Base-by-base conservation (phyloP, 345 rosid genomes). In the Melaleuca quinquenervia region DNA sequence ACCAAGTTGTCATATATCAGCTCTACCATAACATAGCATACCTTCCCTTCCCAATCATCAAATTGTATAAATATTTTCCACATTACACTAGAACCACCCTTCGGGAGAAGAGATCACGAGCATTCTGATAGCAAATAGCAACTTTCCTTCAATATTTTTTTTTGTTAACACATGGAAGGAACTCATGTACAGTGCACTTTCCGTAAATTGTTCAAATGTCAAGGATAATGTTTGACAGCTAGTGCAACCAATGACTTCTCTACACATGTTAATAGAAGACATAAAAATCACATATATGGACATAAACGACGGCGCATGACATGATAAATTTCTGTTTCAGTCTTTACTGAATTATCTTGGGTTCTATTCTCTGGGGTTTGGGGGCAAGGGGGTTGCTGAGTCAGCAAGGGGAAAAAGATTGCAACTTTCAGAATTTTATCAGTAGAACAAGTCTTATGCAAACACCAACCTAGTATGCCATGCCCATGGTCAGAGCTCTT, bases 401-500 rank as follows among this genome's bases (percentile, higher is more conserved):
- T 26, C 49, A 3, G 62, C 7, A 50, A 6, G 1, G 7, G 48
- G 48, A 52, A 83, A 83, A 83, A 52, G 60, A 22, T 32, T 20
- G 27, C 44, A 83, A 21, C 24, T 13, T 36, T 54, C 62, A 70
- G 44, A 56, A 52, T 44, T 83, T 55, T 52, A 41, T 83, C 41
- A 9, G 51, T 50, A 84, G 13, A 32, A 27, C 29, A 86, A 11
- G 5, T 36, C 78, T 36, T 70, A 70, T 70, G 78, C 78, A 64
- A 56, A 84, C 60, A 52, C 89, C 62, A 90, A 94, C 98, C 95
- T 90, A 85, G 86, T 85, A 92, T 88, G 88, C 88, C 92, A 86
- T 92, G 90, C 85, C 84, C 83, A 52, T 88, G 90, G 89, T 88
- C 94, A 85, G 95, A 90, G 84, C 53, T 84, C 85, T 82, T 86